Conservation (phyloP, 352 stramenopile genomes). For the Lagenidium giganteum region DNA sequence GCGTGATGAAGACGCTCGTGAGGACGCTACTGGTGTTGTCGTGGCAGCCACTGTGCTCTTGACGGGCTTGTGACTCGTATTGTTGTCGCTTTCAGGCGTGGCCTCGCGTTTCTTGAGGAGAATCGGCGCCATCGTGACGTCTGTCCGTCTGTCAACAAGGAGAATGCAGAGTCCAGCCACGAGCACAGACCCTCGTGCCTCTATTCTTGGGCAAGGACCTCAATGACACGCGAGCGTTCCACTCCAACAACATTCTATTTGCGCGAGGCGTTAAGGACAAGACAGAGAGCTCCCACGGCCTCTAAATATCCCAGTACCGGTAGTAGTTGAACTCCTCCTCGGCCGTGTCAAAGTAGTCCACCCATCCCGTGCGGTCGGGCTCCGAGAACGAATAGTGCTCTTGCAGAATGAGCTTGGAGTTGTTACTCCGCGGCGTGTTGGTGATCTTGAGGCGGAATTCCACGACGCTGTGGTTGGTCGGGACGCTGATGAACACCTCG, state of each 20-base stretch:
- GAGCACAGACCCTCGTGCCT: too few species aligned
- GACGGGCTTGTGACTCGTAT: background rate
- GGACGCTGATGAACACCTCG: constrained; percentile 61
- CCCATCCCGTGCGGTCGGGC: constrained; percentile 52
- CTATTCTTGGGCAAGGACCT: too few species aligned
- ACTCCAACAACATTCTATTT: too few species aligned
- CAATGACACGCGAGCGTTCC: too few species aligned
- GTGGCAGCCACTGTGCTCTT: background rate
- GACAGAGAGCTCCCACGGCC: too few species aligned
- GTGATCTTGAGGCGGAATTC: constrained; percentile 62
- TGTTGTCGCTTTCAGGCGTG: background rate
- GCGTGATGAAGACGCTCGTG: too few species aligned
- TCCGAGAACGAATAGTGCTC: constrained; percentile 74
- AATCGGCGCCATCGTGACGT: constrained; percentile 17
- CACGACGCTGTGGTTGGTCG: constrained; percentile 59
- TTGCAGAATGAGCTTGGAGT: constrained; percentile 53
- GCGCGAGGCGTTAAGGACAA: too few species aligned
- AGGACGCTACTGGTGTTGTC: constrained; percentile 1
- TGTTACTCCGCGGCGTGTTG: constrained; percentile 35
- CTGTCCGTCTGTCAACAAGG: too few species aligned
- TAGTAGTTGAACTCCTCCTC: constrained; percentile 79
- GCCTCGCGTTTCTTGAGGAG: constrained; percentile 19
- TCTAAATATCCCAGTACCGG: constrained; percentile 55
- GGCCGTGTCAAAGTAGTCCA: constrained; percentile 63
- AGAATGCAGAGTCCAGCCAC: too few species aligned